Evolutionary conservation across 139 green algal genomes (phyloP).

Genomic region (Spirogloea muscicola): DNA sequence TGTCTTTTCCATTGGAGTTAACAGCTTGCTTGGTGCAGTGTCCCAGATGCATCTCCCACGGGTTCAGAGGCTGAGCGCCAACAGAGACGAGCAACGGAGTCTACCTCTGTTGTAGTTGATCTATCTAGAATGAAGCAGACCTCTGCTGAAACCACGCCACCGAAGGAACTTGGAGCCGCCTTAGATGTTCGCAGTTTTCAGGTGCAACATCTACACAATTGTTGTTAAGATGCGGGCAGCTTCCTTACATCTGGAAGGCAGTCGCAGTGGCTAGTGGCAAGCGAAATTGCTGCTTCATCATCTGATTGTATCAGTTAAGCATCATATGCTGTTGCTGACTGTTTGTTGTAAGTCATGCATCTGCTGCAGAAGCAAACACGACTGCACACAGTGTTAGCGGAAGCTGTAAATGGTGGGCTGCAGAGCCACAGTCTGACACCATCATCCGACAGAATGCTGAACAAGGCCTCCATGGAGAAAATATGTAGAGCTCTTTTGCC

Average conservation of each 20-base stretch:
- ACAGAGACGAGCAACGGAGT: not conserved
- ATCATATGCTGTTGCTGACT: not conserved
- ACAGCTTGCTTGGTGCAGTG: too few species aligned
- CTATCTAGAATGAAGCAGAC: conserved; percentile 16
- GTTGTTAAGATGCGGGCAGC: not conserved
- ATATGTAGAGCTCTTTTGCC: conserved; percentile 50
- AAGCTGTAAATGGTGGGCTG: not conserved
- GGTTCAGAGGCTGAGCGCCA: not conserved
- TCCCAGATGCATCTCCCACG: not conserved
- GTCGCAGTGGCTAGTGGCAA: not conserved
- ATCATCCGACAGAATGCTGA: conserved; percentile 40
- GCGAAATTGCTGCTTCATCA: not conserved
- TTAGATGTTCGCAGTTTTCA: conserved; percentile 44
- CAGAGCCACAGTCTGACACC: conserved; percentile 9
- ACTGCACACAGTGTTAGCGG: not conserved
- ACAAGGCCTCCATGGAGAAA: conserved; percentile 53
- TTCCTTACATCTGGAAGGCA: not conserved
- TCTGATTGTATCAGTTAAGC: not conserved
- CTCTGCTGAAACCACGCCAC: not conserved
- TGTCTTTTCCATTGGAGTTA: too few species aligned
- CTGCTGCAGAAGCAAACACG: not conserved
- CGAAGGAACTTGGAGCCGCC: conserved; percentile 7
- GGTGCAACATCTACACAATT: not conserved
- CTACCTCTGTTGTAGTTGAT: not conserved
- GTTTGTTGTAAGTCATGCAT: not conserved